A percentile compares a stretch with the other conserved stretches of the same genome.
phyloP scores from a whole-genome alignment of 495 filamentous ascomycete species.

The Penicillium cosmopolitanum region DNA sequence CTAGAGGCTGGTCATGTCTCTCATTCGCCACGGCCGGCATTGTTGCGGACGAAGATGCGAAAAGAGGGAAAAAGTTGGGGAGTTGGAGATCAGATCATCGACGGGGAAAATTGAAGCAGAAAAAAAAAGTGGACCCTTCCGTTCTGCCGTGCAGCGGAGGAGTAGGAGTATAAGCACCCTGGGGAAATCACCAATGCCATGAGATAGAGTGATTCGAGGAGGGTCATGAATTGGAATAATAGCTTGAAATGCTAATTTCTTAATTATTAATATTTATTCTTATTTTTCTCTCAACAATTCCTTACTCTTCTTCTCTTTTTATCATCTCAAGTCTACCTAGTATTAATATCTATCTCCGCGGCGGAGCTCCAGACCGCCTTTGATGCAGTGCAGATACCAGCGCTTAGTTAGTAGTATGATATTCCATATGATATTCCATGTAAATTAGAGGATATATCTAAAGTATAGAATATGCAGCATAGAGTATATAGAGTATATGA shows the following conservation, averaged over 20 bases:
- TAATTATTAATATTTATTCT: no score
- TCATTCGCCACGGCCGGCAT: slow-evolving; percentile 50
- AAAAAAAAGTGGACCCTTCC: background rate
- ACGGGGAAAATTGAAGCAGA: background rate
- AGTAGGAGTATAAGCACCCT: no score
- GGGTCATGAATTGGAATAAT: no score
- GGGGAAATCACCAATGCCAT: no score
- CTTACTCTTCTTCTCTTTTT: background rate
- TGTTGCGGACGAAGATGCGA: slow-evolving; percentile 14
- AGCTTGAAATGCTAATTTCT: no score
- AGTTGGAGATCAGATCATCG: slow-evolving; percentile 1
- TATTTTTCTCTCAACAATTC: background rate
- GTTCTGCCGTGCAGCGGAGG: no score
- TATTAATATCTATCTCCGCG: slow-evolving; percentile 1
- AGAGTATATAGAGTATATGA: no score
- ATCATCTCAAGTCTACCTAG: background rate
- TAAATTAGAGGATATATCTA: background rate
- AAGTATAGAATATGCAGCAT: background rate
- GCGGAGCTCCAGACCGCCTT: slow-evolving; percentile 7
- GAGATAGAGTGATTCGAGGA: no score
- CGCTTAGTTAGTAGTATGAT: no score
- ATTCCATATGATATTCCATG: background rate
- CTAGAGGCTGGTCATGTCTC: slow-evolving; percentile 56
- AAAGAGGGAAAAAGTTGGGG: background rate
- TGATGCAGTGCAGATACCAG: no score